Evolutionary conservation across 2,329 filamentous ascomycete species (phyloP), one percentile per base, ranked within the genome.

Genomic region (Fusarium avenaceum): DNA sequence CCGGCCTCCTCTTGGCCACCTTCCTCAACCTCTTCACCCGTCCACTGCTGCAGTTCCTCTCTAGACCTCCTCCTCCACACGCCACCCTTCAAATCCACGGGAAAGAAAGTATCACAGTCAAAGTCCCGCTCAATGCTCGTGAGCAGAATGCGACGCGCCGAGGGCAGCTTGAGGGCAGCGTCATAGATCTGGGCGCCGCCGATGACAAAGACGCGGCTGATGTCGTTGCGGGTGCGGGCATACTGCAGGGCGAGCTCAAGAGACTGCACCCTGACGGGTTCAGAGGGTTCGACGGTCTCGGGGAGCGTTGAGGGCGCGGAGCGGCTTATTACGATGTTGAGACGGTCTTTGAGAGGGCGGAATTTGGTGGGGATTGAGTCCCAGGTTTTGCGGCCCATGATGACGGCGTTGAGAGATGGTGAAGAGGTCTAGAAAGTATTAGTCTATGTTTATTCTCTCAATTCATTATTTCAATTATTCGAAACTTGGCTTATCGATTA

Each of bases 371-470:
- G 95, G 63, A 99, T 95, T 68, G 90, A 93, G 52, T 97, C 93
- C 90, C 95, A 99, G 0, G 96, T 99, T 80, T 96, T 97, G 75
- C 96, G 92, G 63, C 96, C 96, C 96, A 99, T 99, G 72, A 99
- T 91, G 51, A 98, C 92, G 19, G 92, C 92, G 78, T 94, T 95
- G 69, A 81, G 59, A 42, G 81, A 71, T 1, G 76, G 67, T 9
- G 79, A 59, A 3, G 79, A 72, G 6, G 74, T 63, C 79, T 80
- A 48, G 4, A 1, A 24, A 6, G 33, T 28, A n/a, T 6, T 15
- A 6, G 3, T 4, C n/a, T 28, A 7, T 53, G 14, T n/a, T 32
- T 20, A 7, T 15, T 24, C 15, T 15, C 39, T 13, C 10, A 8
- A 17, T 15, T 4, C 2, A 33, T 33, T n/a, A n/a, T 19, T 8